Evolutionary conservation across 1,284 basidiomycete genomes (phyloP), one percentile per base, ranked within the genome.

Genomic region (Boletus holoroseus): DNA sequence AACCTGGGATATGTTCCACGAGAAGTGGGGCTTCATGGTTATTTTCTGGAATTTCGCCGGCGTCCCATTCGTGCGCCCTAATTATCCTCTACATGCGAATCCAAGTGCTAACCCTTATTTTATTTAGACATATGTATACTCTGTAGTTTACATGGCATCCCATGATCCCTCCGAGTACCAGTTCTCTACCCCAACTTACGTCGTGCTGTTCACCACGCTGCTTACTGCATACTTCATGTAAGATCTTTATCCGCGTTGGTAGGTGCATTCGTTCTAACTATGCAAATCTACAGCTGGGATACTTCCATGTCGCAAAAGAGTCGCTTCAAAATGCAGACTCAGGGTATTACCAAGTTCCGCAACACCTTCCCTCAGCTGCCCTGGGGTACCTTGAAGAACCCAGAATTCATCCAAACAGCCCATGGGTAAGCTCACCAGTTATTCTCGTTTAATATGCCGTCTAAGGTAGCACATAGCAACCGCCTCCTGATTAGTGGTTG

Each of bases 21-120:
- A 97, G 68, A 97, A 97, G 78, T 91, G 88, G 82, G 92, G 92
- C 40, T 94, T 92, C 76, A 86, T 95, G 80, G 85, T 94, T 59
- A 94, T 94, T 67, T 95, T 95, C 76, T 95, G 92, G 91, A 99
- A 99, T 73, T 88, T 98, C 69, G 92, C 95, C 22, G 96, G 95
- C 37, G 87, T 88, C 20, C 86, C 85, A 43, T 90, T 89, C 68
- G 88, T 88, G 66, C 62, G 87, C 72, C 5, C 39, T 20, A 30
- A 47, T 44, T 16, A 20, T 20, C 27, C 24, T 24, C 45, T 24
- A 48, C 30, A 11, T 12, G 26, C 1, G 1, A 2, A 38, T 22
- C 5, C 41, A 53, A 45, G 43, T 26, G 38, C 51, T 47, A 26
- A 54, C 20, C 28, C 49, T 73, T 69, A 60, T n/a, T 73, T 60